Evolutionary conservation across 164 flowering plant species (phyloP).

Genomic region (Stephania japonica): DNA sequence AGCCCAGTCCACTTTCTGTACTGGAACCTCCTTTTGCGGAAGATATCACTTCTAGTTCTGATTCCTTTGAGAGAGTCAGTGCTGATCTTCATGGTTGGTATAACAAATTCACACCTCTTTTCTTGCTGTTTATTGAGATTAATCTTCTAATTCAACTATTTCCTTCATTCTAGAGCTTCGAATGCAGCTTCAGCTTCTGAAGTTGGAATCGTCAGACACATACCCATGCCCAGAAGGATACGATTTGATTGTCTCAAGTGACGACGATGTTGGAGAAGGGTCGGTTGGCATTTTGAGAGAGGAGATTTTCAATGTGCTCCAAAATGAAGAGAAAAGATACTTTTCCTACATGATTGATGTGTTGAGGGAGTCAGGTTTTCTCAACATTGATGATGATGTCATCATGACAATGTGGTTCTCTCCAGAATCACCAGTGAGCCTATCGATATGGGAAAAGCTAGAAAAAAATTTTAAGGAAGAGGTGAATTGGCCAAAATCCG

Average conservation of each 20-base stretch:
- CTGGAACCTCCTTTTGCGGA: constrained; percentile 61
- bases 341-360: constrained; percentile 57
- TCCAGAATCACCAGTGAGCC: constrained; percentile 41
- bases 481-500: constrained; percentile 42
- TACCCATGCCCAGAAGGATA: constrained; percentile 36
- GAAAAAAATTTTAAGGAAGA: constrained; percentile 65
- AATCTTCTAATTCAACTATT: neutral
- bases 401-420: constrained; percentile 33
- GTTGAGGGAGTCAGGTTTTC: constrained; percentile 40
- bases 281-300: constrained; percentile 17
- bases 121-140: neutral
- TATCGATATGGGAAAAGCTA: constrained; percentile 45
- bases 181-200: constrained; percentile 46
- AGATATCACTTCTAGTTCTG: constrained; percentile 61
- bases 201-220: constrained; percentile 39
- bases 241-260: constrained; percentile 44
- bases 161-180: constrained; percentile 30
- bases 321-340: constrained; percentile 33
- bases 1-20: constrained; percentile 81
- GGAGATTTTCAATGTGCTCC: constrained; percentile 6
- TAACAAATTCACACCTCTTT: neutral
- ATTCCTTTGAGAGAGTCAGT: constrained; percentile 73
- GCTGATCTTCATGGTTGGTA: constrained; percentile 65
- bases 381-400: constrained; percentile 16
- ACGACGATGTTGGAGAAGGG: constrained; percentile 35